Base-by-base conservation (phyloP, 768 basidiomycete genomes). In the Tulasnella sp. region DNA sequence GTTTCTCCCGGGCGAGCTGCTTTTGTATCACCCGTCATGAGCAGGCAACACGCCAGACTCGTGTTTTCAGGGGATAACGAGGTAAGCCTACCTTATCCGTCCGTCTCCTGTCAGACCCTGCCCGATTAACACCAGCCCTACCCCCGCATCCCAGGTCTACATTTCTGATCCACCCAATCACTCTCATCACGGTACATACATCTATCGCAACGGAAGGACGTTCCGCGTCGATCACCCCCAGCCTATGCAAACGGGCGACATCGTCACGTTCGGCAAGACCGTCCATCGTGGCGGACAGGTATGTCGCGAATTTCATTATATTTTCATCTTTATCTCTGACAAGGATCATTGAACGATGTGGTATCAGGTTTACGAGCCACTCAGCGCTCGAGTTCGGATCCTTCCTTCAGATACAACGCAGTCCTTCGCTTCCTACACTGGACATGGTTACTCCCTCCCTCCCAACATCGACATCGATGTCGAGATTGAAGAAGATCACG, bases 251-350 rank as follows among this genome's bases (percentile, higher is more conserved):
- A 72, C 62, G 26, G 71, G 64, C 2, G 71, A 72, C 32, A 72
- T 72, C 71, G 35, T 72, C 59, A 72, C 64, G 6, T 72, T 72
- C 42, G 71, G 71, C 14, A 72, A 72, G 39, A 39, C 71, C 32
- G 71, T 72, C 26, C 71, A 72, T 32, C 64, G 64, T 36, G 71
- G 62, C 26, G 71, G 71, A 17, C 36, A 72, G 39, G 71, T 70
- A 41, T 22, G 67, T 42, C 16, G n/a, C 32, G 16, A 34, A 5
- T 1, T 37, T 37, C 19, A 34, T 36, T 22, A 19, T 68, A 12
- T 40, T 70, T 47, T 34, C 22, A 16, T 44, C 29, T 29, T 14
- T n/a, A 7, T 40, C 29, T 52, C 69, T 39, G n/a, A 32, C 22
- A n/a, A n/a, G n/a, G n/a, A n/a, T n/a, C n/a, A 41, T n/a, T 34